Evolutionary conservation across 805 yeast genomes (phyloP), one percentile per base, ranked within the genome.

Genomic region (Barnettozyma californica): DNA sequence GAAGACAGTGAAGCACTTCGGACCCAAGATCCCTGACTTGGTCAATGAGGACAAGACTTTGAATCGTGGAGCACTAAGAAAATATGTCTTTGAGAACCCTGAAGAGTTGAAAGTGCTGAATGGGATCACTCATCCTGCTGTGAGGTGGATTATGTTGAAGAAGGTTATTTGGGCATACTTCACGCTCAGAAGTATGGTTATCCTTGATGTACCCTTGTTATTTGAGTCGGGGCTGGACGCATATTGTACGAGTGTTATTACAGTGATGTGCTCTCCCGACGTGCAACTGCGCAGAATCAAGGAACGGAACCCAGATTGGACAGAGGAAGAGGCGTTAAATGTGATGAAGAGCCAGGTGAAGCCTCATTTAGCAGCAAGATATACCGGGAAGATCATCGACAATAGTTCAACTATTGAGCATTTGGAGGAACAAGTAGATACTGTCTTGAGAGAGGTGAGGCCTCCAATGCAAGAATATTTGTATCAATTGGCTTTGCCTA

Each of bases 191-290:
- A 64, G 71, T 13, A 57, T 89, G 60, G 90, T 89, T 4, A 68
- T 94, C 0, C 66, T 94, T 43, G 99, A 94, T 60, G 92, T 95
- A 2, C 99, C 99, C 1, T 69, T 94, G 35, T 68, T 94, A 18
- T 94, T 87, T 65, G 99, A 94, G 64, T 76, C 89, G 33, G 78
- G 81, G 1, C 70, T 92, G 55, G 81, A 88, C 60, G 57, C 62
- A 41, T 67, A 84, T 21, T 92, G 98, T 62, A 95, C 94, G 0
- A 62, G 70, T 9, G 77, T 83, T 0, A 64, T 92, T 3, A 82
- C 87, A 14, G 88, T 91, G 0, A 65, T 83, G 0, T 86, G 95
- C 54, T 68, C 71, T 11, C 68, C 68, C 19, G 75, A 76, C 1
- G 49, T 65, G 2, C 97, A 94, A 62, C 53, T 84, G 35, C 67